A percentile compares a stretch with the other conserved stretches of the same genome.
These are phyloP conservation scores for Malania oleifera DNA, from an alignment of 164 flowering plant genomes.

Conservation along the genomic window DNA sequence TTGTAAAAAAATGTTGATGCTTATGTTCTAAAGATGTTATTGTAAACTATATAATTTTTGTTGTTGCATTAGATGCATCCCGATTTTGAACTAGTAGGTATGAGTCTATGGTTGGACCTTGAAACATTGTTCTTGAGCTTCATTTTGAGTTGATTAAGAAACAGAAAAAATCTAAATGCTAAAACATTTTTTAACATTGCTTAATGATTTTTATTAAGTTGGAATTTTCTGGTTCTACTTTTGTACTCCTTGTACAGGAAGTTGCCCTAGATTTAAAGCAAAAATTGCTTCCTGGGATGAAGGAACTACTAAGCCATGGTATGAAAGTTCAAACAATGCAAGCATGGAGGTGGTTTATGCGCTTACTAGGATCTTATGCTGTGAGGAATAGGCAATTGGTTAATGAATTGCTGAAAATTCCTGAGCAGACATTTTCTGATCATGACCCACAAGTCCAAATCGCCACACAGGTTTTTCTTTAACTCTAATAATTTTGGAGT, in stretches of 20 bases:
- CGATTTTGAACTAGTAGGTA: no score
- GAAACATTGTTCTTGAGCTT: no score
- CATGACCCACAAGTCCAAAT: conserved; percentile 58
- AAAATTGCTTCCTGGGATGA: conserved; percentile 48
- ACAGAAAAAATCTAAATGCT: no score
- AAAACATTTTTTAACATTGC: background rate
- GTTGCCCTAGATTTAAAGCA: conserved; percentile 48
- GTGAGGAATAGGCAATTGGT: conserved; percentile 45
- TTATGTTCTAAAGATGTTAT: no score
- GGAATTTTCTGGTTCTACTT: background rate
- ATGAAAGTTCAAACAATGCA: conserved; percentile 48
- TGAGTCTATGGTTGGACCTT: no score
- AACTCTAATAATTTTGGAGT: background rate
- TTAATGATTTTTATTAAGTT: background rate
- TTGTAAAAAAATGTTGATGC: no score
- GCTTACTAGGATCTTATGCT: conserved; percentile 54
- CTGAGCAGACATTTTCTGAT: conserved; percentile 62
- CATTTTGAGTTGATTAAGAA: no score
- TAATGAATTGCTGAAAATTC: conserved; percentile 73
- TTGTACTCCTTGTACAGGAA: conserved; percentile 28
- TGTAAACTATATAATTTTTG: no score
- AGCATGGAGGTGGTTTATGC: conserved; percentile 87
- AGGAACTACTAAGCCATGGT: conserved; percentile 40
- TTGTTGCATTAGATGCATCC: no score
- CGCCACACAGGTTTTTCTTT: conserved; percentile 54